Evolutionary conservation across 2,329 filamentous ascomycete species (phyloP).

Genomic region (Calonectria crousiana): DNA sequence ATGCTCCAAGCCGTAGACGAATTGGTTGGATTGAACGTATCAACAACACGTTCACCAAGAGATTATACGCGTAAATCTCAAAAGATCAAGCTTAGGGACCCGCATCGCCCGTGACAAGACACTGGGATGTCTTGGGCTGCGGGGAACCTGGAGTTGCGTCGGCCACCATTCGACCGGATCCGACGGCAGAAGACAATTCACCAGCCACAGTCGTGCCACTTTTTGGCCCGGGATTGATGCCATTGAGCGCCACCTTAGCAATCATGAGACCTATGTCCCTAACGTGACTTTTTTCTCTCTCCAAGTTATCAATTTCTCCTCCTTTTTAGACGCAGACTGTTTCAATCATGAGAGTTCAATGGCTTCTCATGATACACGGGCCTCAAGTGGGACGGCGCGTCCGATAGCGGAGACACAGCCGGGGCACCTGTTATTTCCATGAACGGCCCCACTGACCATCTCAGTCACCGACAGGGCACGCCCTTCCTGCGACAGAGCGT

Average conservation of each 20-base stretch:
- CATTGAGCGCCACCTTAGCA: background rate
- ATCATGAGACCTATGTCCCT: conserved; percentile 5
- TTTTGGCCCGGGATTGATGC: background rate
- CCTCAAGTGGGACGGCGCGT: background rate
- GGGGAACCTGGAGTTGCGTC: conserved; percentile 20
- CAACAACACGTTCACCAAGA: background rate
- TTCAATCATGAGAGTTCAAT: background rate
- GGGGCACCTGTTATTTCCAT: background rate
- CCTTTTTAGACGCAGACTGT: background rate
- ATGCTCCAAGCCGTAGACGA: background rate
- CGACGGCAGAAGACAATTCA: background rate
- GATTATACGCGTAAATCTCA: background rate
- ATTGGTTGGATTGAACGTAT: background rate
- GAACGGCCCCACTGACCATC: background rate
- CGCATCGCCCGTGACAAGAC: conserved; percentile 10
- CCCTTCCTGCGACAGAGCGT: background rate
- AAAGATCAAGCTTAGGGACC: conserved; percentile 8
- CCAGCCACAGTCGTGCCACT: conserved; percentile 4
- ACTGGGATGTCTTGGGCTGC: conserved; percentile 11
- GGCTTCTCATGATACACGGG: background rate
- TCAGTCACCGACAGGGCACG: background rate
- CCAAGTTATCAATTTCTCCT: no score
- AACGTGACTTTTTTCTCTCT: background rate
- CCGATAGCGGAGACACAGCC: background rate
- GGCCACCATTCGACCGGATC: background rate